phyloP scores from a whole-genome alignment of 2,329 filamentous ascomycete species.

The Diaporthe vaccinii region DNA sequence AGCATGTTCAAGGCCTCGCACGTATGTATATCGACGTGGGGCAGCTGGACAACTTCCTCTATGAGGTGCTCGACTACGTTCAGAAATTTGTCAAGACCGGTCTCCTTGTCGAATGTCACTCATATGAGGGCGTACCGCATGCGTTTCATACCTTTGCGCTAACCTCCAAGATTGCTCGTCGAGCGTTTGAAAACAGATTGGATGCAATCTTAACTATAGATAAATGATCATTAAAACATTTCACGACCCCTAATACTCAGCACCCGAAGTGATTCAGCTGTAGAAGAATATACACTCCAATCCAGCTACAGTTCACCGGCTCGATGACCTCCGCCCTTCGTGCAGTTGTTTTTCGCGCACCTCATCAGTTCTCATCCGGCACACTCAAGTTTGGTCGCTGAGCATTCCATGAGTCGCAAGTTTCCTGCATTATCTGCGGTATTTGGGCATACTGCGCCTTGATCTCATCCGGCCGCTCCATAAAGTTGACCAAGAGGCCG shows the following conservation, averaged over 20 bases:
- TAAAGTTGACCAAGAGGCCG: background rate
- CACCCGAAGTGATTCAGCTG: background rate
- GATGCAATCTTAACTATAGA: background rate
- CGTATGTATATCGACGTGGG: background rate
- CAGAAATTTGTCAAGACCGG: background rate
- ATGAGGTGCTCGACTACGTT: constrained; percentile 8
- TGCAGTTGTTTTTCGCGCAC: too few relatives aligned
- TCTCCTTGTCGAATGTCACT: background rate
- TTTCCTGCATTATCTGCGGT: background rate
- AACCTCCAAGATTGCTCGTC: background rate
- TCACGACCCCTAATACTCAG: too few relatives aligned
- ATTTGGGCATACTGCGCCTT: background rate
- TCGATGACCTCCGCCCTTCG: too few relatives aligned
- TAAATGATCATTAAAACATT: background rate
- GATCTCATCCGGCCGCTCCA: constrained; percentile 12
- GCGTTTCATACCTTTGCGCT: background rate
- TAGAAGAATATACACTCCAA: background rate
- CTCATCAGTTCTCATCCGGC: background rate
- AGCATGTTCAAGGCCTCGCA: background rate
- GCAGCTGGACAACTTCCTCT: background rate
- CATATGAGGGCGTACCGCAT: background rate
- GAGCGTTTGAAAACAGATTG: background rate
- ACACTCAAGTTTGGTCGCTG: background rate
- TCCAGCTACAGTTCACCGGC: background rate
- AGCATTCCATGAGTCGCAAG: background rate